Evolutionary conservation across 2,329 filamentous ascomycete genomes (phyloP).

Genomic region (Leptographium procerum): DNA sequence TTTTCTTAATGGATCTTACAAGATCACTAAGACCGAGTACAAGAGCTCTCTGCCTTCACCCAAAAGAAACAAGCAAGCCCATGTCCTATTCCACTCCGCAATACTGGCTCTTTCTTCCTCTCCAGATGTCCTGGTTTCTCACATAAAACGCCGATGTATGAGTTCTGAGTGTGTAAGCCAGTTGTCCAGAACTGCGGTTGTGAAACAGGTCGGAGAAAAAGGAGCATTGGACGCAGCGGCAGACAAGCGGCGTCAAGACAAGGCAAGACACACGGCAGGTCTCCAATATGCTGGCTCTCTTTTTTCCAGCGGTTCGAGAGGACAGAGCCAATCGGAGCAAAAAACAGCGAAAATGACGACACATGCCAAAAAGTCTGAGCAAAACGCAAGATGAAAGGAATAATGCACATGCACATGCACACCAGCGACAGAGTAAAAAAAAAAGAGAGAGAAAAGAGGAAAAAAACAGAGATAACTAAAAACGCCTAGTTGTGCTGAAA

Average conservation of each 20-base stretch:
- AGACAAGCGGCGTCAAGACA: not conserved
- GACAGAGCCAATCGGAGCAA: not conserved
- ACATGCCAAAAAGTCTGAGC: not conserved
- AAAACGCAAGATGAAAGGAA: not conserved
- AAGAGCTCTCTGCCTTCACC: not conserved
- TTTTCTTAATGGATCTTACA: not conserved
- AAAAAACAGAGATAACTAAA: not conserved
- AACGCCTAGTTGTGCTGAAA: slow-evolving; percentile 63
- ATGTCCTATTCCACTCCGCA: not conserved
- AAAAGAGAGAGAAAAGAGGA: not conserved
- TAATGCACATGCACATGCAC: not conserved
- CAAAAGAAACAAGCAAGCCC: not conserved
- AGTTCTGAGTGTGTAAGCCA: not conserved
- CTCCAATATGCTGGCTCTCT: not conserved
- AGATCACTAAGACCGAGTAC: not conserved
- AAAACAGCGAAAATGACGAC: not conserved
- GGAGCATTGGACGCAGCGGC: not conserved
- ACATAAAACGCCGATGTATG: not conserved
- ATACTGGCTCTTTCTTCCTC: not conserved
- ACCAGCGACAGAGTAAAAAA: not conserved
- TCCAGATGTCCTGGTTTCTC: not conserved
- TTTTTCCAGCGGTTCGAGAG: not conserved
- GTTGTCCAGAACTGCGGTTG: not conserved
- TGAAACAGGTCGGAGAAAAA: not conserved
- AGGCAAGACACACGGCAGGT: not conserved